These are phyloP conservation scores for Colletotrichum sp. DNA, from an alignment of 2,329 filamentous ascomycete species.

Conservation along the genomic window DNA sequence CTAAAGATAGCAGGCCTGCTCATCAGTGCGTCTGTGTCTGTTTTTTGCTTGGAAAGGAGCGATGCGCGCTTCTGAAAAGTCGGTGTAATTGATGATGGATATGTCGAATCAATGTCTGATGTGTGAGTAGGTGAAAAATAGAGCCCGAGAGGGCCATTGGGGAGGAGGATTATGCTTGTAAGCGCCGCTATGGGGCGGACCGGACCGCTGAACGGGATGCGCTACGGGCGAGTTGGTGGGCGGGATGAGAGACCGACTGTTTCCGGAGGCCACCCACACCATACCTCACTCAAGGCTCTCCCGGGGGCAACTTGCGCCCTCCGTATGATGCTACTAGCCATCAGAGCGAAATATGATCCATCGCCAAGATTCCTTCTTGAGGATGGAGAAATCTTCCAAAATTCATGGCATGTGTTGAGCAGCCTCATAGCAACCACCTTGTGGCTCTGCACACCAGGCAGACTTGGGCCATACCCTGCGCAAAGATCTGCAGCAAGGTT, in stretches of 20 bases:
- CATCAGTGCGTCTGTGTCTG: neutral
- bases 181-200: constrained; percentile 1
- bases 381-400: neutral
- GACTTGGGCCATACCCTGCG: neutral
- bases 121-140: neutral
- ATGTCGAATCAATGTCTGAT: neutral
- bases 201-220: constrained; percentile 2
- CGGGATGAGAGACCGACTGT: neutral
- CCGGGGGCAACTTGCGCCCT: neutral
- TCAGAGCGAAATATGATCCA: neutral
- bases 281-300: neutral
- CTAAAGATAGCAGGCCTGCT: neutral
- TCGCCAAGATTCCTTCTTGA: fast-evolving
- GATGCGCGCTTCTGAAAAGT: neutral
- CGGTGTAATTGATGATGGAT: neutral
- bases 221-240: neutral
- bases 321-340: neutral
- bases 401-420: neutral
- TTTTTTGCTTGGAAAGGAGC: fast-evolving
- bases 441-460: neutral
- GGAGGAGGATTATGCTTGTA: neutral
- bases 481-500: neutral
- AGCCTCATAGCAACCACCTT: neutral
- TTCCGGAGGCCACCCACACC: neutral
- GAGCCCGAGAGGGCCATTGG: neutral